phyloP scores from a whole-genome alignment of 2,329 filamentous ascomycete genomes.

The Fusarium sp. region DNA sequence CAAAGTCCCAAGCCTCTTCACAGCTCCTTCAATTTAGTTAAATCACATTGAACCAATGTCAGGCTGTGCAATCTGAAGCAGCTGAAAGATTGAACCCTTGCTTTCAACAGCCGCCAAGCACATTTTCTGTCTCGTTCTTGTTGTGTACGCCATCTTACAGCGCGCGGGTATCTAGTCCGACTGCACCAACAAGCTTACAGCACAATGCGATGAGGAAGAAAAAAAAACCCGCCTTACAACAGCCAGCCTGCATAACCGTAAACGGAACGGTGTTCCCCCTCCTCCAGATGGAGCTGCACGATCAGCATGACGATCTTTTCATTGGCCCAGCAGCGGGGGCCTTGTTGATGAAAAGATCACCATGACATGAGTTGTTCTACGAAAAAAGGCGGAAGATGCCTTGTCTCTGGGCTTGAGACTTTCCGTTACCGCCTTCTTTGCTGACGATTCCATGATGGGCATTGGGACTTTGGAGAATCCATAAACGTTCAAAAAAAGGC shows the following conservation, averaged over 20 bases:
- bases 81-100: slow-evolving; percentile 14
- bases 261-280: neutral
- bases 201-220: neutral
- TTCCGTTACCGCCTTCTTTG: slow-evolving; percentile 2
- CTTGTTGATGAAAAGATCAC: slow-evolving; percentile 4
- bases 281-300: slow-evolving; percentile 7
- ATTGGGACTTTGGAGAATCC: neutral
- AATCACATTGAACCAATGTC: neutral
- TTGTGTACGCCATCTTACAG: neutral
- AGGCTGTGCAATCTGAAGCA: slow-evolving; percentile 22
- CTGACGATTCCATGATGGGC: neutral
- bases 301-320: slow-evolving; percentile 34
- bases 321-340: slow-evolving; percentile 37
- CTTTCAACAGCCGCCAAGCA: neutral
- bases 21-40: slow-evolving; percentile 28
- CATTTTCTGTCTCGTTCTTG: neutral
- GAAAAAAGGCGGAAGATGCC: slow-evolving; percentile 17
- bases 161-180: neutral
- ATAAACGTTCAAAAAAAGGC: neutral
- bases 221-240: neutral
- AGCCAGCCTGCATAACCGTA: neutral
- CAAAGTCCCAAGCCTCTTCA: slow-evolving; percentile 21
- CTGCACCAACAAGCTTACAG: neutral
- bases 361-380: neutral
- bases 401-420: slow-evolving; percentile 5